phyloP scores from a whole-genome alignment of 768 basidiomycete genomes.

The Amanita polypyramis region DNA sequence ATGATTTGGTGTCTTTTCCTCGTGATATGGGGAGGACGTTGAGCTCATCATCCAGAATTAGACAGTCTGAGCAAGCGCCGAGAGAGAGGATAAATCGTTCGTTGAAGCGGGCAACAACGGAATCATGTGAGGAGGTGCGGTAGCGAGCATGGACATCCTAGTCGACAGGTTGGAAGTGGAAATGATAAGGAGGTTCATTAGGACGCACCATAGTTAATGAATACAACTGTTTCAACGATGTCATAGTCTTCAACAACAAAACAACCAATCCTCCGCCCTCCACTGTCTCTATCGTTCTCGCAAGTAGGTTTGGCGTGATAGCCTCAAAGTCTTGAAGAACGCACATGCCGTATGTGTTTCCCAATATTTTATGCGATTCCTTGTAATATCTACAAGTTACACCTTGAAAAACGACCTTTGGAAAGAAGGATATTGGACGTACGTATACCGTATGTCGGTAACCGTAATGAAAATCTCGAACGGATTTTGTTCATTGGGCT shows the following conservation, averaged over 20 bases:
- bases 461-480: slow-evolving; percentile 98
- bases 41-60: slow-evolving; percentile 94
- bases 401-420: neutral
- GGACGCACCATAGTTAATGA: slow-evolving; percentile 70
- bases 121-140: slow-evolving; percentile 82
- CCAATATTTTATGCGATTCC: slow-evolving; percentile 92
- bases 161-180: neutral
- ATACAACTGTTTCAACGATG: slow-evolving; percentile 83
- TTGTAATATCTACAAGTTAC: slow-evolving; percentile 69
- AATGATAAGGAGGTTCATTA: neutral
- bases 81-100: slow-evolving; percentile 98
- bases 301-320: slow-evolving; percentile 93
- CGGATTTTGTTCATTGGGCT: slow-evolving; percentile 91
- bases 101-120: slow-evolving; percentile 91
- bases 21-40: slow-evolving; percentile 94
- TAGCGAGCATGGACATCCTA: slow-evolving; percentile 98
- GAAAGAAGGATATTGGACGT: slow-evolving; percentile 19
- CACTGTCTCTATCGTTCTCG: slow-evolving; percentile 95
- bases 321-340: slow-evolving; percentile 98
- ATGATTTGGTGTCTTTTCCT: slow-evolving; percentile 80
- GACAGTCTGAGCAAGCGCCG: slow-evolving; percentile 84
- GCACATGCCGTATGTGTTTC: slow-evolving; percentile 96
- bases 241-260: slow-evolving; percentile 89
- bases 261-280: slow-evolving; percentile 91
- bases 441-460: slow-evolving; percentile 98